These are phyloP conservation scores for Fragilariopsis cylindrus DNA, from an alignment of 108 stramenopile genomes.

Conservation along the genomic window DNA sequence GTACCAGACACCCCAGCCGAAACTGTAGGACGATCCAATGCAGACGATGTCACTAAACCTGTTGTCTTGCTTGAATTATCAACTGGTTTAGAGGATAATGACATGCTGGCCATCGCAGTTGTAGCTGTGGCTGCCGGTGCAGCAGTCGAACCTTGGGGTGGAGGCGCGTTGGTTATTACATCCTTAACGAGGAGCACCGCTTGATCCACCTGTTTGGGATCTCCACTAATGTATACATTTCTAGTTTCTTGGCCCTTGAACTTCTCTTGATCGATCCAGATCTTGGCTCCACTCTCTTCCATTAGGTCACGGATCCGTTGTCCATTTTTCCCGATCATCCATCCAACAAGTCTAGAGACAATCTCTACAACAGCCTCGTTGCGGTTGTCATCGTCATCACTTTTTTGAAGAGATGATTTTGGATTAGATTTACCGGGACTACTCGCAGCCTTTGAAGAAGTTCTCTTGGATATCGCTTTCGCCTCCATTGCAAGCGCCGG, in stretches of 20 bases:
- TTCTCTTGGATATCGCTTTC: background rate
- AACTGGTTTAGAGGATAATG: background rate
- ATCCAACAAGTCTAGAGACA: conserved; percentile 79
- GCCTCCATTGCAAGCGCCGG: conserved; percentile 13
- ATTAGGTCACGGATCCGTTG: conserved; percentile 87
- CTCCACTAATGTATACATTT: conserved; percentile 87
- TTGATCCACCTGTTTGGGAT: conserved; percentile 63
- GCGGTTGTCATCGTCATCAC: conserved; percentile 25
- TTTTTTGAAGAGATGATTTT: conserved; percentile 7
- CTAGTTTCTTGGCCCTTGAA: conserved; percentile 70
- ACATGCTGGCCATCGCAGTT: conserved; percentile 2
- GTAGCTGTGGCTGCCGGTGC: background rate
- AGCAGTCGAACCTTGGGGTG: conserved; percentile 9
- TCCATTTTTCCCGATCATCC: conserved; percentile 91
- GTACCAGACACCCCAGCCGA: background rate
- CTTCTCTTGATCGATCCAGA: conserved; percentile 93
- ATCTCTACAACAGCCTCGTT: conserved; percentile 71
- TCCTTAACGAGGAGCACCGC: conserved; percentile 80
- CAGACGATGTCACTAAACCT: background rate
- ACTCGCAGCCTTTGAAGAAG: background rate
- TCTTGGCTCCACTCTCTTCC: conserved; percentile 87
- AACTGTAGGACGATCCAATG: background rate
- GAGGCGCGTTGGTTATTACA: conserved; percentile 76
- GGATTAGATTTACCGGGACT: background rate
- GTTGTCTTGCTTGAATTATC: background rate